Percentiles rank a stretch among this genome's conserved stretches.
Evolutionary conservation across 106 monocot genomes (phyloP).

Genomic region (Iris macrosiphon): DNA sequence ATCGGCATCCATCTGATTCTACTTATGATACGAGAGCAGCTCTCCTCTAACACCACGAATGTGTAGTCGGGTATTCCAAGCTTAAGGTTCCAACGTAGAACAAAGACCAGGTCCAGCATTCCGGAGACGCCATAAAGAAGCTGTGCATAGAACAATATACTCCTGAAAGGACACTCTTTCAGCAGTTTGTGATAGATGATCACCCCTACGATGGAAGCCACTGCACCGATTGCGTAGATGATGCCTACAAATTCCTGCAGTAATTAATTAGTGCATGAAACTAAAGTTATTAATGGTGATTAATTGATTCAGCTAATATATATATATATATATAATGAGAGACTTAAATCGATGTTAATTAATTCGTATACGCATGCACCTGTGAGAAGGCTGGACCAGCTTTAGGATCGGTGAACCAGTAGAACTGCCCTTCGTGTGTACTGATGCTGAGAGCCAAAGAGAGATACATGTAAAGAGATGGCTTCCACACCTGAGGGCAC

Average conservation of each 20-base stretch:
- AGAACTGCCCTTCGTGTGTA: constrained; percentile 73
- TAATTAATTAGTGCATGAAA: neutral
- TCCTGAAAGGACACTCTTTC: constrained; percentile 49
- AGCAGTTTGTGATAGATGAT: constrained; percentile 67
- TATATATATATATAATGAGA: too few species aligned
- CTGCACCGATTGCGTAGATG: constrained; percentile 60
- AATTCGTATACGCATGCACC: too few species aligned
- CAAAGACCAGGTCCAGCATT: constrained; percentile 60
- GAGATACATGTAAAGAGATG: constrained; percentile 63
- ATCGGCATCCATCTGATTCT: constrained; percentile 59
- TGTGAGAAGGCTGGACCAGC: constrained; percentile 78
- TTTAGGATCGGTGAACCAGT: constrained; percentile 67
- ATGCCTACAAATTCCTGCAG: constrained; percentile 63
- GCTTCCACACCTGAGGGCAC: constrained; percentile 59
- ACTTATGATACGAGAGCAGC: constrained; percentile 29
- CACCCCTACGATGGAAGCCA: constrained; percentile 62
- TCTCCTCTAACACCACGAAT: constrained; percentile 58
- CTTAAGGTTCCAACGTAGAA: constrained; percentile 57
- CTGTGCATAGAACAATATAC: constrained; percentile 55
- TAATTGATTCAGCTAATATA: too few species aligned
- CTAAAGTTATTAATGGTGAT: too few species aligned
- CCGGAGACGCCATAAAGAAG: constrained; percentile 52
- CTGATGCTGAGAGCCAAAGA: constrained; percentile 68
- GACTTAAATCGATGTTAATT: too few species aligned
- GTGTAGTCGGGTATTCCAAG: constrained; percentile 42